A percentile compares a stretch with the other conserved stretches of the same genome.
These are phyloP conservation scores for Linnemannia hyalina DNA, from an alignment of 192 early-diverging fungal genomes.

Conservation along the genomic window DNA sequence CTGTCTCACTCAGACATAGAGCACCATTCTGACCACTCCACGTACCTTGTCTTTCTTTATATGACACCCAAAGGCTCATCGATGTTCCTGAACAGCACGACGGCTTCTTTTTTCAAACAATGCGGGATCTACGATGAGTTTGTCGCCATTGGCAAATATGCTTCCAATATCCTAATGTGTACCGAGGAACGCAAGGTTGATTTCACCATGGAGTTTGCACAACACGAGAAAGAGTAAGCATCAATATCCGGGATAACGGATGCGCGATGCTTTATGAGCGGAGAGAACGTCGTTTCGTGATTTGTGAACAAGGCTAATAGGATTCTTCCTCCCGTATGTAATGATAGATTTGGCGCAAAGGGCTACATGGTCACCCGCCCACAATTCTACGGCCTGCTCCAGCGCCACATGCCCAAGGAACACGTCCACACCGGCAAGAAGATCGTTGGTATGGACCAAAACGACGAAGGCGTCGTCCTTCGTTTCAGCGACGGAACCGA, in stretches of 20 bases:
- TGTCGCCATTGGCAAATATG: not conserved
- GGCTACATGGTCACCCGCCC: not conserved
- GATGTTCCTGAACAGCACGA: not conserved
- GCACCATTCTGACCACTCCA: not conserved
- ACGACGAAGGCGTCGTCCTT: constrained; percentile 15
- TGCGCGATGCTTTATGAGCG: not conserved
- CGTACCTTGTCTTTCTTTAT: no score
- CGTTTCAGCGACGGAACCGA: not conserved
- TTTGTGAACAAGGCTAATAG: not conserved
- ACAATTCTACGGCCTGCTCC: constrained; percentile 1
- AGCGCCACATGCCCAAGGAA: constrained; percentile 16
- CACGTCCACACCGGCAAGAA: constrained; percentile 26
- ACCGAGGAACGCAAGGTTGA: not conserved
- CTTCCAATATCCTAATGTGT: not conserved
- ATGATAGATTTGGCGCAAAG: not conserved
- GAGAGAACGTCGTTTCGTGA: no score
- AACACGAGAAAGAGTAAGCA: not conserved
- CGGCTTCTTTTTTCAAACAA: constrained; percentile 8
- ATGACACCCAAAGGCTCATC: not conserved
- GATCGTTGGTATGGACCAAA: constrained; percentile 2
- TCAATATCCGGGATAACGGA: not conserved
- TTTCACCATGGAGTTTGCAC: not conserved
- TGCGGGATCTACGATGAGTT: constrained; percentile 15
- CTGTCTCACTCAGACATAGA: no score
- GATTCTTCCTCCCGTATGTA: not conserved